Base-by-base conservation (phyloP, 306 rosid species). In the Citrullus amarus region DNA sequence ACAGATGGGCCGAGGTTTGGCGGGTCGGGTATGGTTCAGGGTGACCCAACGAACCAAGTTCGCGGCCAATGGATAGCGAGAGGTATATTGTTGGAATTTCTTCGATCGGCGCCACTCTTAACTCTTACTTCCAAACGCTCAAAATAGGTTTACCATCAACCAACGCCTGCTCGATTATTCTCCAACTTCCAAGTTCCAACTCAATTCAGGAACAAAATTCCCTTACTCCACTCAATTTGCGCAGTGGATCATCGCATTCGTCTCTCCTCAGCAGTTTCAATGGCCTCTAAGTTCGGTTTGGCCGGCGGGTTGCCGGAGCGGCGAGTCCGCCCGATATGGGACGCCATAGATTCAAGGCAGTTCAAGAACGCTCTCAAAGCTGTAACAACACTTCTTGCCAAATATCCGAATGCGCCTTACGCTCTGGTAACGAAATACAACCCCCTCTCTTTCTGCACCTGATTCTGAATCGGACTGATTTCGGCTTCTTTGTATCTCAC, bases 241-340 rank as follows among this genome's bases (percentile, higher is more conserved):
- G 5, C 8, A 8, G 59, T 16, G 8, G 60, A 48, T 28, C 70
- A 63, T 70, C 6, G 44, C 69, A 2, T 32, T 68, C 17, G 4
- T 53, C 22, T 41, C 8, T 15, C 46, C 14, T 32, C n/a, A 22
- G 20, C 73, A 18, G 44, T 75, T 11, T 44, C 79, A 80, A 96
- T 96, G 99, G 93, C 98, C 6, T 87, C 99, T 11, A 96, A 91
- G 90, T 90, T 96, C 80, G 98, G 99, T 11, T 79, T 91, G 61
- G 99, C 96, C 18, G 98, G 99, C 2, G 99, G 97, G 20, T 86
- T 96, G 69, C 97, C 97, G 39, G 98, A 96, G 89, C 98, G 98
- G 2, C 86, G 93, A 53, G 97, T 96, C 83, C 97, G 99, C 2
- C 96, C 97, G 5, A 85, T 96, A 36, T 96, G 99, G 99, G 98